These are phyloP conservation scores for Chaetomium cochliodes DNA, from an alignment of 495 filamentous ascomycete species.

Conservation along the genomic window DNA sequence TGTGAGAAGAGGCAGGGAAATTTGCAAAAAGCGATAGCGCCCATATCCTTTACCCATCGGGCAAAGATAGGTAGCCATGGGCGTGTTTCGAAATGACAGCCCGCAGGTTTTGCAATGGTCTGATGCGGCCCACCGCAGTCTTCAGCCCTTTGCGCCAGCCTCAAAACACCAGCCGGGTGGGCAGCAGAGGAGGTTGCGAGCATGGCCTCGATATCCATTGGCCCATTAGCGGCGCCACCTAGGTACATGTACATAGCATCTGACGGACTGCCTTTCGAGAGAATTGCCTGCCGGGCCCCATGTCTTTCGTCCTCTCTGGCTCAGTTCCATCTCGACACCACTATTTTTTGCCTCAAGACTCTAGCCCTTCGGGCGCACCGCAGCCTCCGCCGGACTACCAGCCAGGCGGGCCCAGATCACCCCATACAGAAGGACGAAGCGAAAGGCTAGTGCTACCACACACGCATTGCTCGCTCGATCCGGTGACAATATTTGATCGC, in stretches of 20 bases:
- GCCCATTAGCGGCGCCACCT: not conserved
- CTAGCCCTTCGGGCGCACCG: not conserved
- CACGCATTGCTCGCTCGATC: slow-evolving; percentile 19
- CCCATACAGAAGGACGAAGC: not conserved
- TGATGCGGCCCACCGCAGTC: slow-evolving; percentile 7
- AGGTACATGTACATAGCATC: not conserved
- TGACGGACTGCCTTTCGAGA: not conserved
- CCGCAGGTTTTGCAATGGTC: slow-evolving; percentile 2
- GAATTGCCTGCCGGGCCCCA: not conserved
- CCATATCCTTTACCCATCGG: not conserved
- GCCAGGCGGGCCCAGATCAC: slow-evolving; percentile 2
- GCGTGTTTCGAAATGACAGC: not conserved
- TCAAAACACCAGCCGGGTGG: slow-evolving; percentile 3
- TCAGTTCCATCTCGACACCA: not conserved
- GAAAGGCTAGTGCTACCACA: not conserved
- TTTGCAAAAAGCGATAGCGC: not conserved
- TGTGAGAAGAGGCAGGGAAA: not conserved
- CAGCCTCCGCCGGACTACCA: slow-evolving; percentile 9
- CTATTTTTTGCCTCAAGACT: not conserved
- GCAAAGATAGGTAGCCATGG: not conserved
- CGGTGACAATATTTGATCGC: not conserved
- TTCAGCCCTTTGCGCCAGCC: slow-evolving; percentile 24
- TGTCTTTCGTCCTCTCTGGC: not conserved
- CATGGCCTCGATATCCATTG: slow-evolving; percentile 12
- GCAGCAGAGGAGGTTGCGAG: not conserved